Conservation (phyloP, 1,284 basidiomycete genomes). For the Gymnopus androsaceus region DNA sequence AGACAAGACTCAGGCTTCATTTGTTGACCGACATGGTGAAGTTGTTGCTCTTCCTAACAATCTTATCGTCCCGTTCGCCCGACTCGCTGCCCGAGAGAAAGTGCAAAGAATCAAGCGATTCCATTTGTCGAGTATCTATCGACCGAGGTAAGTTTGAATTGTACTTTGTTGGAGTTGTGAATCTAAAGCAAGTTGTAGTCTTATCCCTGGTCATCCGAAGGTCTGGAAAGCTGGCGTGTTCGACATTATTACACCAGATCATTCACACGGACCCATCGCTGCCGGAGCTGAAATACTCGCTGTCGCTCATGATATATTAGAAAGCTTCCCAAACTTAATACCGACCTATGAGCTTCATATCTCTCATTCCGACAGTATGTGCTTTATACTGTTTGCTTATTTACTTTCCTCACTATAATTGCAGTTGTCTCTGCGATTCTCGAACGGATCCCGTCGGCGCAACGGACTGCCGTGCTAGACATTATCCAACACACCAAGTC, state of each 20-base stretch:
- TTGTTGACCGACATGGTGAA: conserved; percentile 84
- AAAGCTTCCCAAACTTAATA: conserved; percentile 68
- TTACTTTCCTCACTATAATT: not conserved
- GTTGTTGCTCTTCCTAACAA: conserved; percentile 81
- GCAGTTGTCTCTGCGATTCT: conserved; percentile 68
- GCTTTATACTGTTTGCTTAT: not conserved
- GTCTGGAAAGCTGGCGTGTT: conserved; percentile 72
- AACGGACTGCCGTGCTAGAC: conserved; percentile 56
- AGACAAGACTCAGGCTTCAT: conserved; percentile 67
- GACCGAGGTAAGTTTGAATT: conserved; percentile 52
- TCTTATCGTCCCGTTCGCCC: conserved; percentile 80
- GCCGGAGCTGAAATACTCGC: conserved; percentile 72
- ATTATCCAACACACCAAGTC: conserved; percentile 66
- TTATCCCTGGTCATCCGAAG: conserved; percentile 70
- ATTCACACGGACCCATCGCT: conserved; percentile 58
- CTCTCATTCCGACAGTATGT: conserved; percentile 72
- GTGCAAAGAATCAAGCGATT: conserved; percentile 87
- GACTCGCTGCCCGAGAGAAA: conserved; percentile 76
- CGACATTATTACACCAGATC: conserved; percentile 77
- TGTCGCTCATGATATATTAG: conserved; percentile 64
- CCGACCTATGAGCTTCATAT: conserved; percentile 71
- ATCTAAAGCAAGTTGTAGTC: conserved; percentile 34
- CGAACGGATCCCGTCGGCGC: conserved; percentile 56
- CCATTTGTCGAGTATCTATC: conserved; percentile 77
- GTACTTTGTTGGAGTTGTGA: not conserved